Evolutionary conservation across 2,329 filamentous ascomycete genomes (phyloP), one percentile per base, ranked within the genome.

Genomic region (Magnaporthiopsis rhizophila): DNA sequence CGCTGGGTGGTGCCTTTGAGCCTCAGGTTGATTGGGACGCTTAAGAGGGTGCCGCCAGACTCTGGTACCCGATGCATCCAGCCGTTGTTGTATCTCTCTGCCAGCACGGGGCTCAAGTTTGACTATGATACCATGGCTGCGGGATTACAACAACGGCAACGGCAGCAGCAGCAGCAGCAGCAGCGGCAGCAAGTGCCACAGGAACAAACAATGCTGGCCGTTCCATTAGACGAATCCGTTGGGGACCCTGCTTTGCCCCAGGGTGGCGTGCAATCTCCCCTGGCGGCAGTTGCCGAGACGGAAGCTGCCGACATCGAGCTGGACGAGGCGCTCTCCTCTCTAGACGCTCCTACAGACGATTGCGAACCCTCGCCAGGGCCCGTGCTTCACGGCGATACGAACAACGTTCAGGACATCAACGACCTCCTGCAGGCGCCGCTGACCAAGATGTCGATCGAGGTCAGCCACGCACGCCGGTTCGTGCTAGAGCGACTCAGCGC

Each of bases 391-490:
- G 34, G 9, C 21, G 32, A 38, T 13, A 6, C 1, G 4, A 18
- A 24, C 58, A 24, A n/a, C 15, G 21, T 13, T 6, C 32, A 34
- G 3, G 50, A 32, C 58, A n/a, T 56, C 18, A 28, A 36, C 2
- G 5, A 21, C 13, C 45, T 53, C 45, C 18, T 60, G 30, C 58
- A 60, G 58, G 58, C 21, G 32, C 58, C 58, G 57, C 38, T 58
- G 32, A 61, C 50, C 18, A 36, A 64, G 28, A 63, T 50, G 18
- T 50, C 60, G 4, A 57, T 64, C 26, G 64, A 67, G 24, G 67
- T 78, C 0, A 72, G 75, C 12, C 72, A 75, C 1, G 76, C 76
- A 1, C 74, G 77, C 8, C 69, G 72, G 32, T 75, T 75, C 58
- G 70, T 78, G 13, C 72, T 74, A 64, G 69, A 70, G 13, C 70